Percentiles rank a stretch among this genome's conserved stretches.
Conservation (phyloP, 1,284 basidiomycete species). For the Chiua sp. region DNA sequence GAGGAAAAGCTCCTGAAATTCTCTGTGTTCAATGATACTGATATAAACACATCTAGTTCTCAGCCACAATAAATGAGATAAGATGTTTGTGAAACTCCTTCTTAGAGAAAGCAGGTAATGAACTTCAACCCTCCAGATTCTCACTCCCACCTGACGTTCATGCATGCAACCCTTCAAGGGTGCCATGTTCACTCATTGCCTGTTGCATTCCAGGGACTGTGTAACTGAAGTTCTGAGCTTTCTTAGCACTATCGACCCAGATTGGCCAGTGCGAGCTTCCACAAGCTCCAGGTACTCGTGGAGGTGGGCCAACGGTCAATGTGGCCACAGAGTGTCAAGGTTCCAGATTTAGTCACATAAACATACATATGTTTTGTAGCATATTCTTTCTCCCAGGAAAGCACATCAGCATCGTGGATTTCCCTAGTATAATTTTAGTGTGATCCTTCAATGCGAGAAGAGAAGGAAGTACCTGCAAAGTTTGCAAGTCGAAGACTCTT, state of each 20-base stretch:
- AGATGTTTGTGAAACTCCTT: neutral
- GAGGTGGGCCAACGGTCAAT: neutral
- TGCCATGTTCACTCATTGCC: neutral
- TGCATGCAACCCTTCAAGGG: neutral
- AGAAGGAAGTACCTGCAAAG: neutral
- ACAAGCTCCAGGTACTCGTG: neutral
- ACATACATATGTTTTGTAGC: neutral
- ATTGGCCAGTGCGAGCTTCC: neutral
- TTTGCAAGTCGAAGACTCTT: neutral
- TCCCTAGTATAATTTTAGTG: neutral
- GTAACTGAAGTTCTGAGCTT: neutral
- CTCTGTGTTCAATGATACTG: neutral
- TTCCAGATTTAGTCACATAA: neutral
- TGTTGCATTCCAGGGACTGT: neutral
- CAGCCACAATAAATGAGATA: neutral
- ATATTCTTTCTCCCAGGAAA: neutral
- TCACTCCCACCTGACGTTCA: neutral
- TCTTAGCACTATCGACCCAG: neutral
- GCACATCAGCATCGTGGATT: neutral
- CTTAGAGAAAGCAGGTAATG: neutral
- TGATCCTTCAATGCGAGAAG: neutral
- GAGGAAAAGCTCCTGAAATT: conserved; percentile 5
- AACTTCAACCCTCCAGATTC: neutral
- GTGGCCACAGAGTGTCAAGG: neutral
- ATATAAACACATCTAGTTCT: conserved; percentile 4